Conservation (phyloP, 768 basidiomycete genomes). For the Boletus reticuloceps region DNA sequence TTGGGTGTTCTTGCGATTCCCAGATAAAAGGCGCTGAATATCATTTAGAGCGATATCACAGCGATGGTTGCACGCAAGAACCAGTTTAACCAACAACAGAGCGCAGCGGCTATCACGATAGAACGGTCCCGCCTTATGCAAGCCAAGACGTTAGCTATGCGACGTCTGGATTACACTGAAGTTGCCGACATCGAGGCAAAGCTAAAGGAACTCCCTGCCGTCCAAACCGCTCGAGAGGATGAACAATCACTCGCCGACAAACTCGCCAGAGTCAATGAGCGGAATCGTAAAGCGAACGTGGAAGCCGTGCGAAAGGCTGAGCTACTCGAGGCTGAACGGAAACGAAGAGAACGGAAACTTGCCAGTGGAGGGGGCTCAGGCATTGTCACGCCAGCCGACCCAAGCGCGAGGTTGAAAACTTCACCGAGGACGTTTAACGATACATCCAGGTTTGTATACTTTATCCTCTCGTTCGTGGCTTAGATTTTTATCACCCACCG, state of each 20-base stretch:
- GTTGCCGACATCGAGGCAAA: conserved; percentile 60
- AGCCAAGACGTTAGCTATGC: conserved; percentile 68
- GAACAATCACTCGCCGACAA: conserved; percentile 40
- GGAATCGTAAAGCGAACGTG: conserved; percentile 81
- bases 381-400: conserved; percentile 47
- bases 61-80: conserved; percentile 74
- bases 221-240: conserved; percentile 22
- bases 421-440: conserved; percentile 55
- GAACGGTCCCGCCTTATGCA: conserved; percentile 69
- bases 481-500: conserved; percentile 18
- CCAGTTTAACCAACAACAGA: conserved; percentile 36
- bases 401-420: conserved; percentile 67
- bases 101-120: conserved; percentile 37
- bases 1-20: conserved; percentile 9
- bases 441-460: conserved; percentile 55
- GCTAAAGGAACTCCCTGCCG: conserved; percentile 49
- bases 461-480: conserved; percentile 3
- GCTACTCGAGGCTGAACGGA: conserved; percentile 62
- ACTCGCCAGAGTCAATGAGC: conserved; percentile 82
- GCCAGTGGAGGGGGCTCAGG: conserved; percentile 35
- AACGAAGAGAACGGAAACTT: conserved; percentile 64
- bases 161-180: conserved; percentile 68
- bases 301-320: conserved; percentile 82
- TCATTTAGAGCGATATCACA: conserved; percentile 70
- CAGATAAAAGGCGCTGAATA: conserved; percentile 5